A percentile compares a stretch with the other conserved stretches of the same genome.
These are phyloP conservation scores for Dioszegia crocea DNA, from an alignment of 768 basidiomycete species.

Conservation along the genomic window DNA sequence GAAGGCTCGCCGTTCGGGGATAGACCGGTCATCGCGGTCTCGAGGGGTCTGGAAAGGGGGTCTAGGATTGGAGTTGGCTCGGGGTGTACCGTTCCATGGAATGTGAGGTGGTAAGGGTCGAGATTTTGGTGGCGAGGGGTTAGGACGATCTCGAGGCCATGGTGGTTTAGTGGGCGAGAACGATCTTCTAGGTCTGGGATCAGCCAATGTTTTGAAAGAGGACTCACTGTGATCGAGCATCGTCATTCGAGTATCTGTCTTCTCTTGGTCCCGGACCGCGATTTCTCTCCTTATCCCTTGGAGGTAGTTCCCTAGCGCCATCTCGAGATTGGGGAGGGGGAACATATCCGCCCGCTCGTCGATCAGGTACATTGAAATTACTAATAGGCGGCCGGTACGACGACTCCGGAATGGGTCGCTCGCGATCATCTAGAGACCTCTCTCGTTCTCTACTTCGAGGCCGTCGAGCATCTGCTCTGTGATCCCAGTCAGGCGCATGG, in stretches of 20 bases:
- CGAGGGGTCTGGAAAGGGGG: background rate
- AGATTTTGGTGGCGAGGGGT: constrained; percentile 10
- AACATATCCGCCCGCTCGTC: background rate
- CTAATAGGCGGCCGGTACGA: background rate
- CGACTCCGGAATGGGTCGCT: background rate
- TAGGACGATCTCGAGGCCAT: background rate
- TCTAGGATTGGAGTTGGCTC: background rate
- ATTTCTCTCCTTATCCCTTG: constrained; percentile 11
- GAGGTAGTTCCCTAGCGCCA: background rate
- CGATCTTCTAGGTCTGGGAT: background rate
- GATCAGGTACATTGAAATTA: background rate
- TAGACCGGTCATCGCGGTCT: constrained; percentile 7
- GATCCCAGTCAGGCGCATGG: constrained; percentile 6
- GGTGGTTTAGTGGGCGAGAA: background rate
- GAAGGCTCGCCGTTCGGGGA: background rate
- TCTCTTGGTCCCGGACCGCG: constrained; percentile 14
- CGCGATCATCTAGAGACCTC: background rate
- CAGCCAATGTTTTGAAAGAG: background rate
- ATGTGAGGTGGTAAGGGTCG: background rate
- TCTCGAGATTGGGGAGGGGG: background rate
- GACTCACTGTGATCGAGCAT: background rate
- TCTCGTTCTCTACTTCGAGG: constrained; percentile 2
- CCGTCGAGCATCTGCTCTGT: background rate
- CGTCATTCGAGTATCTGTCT: constrained; percentile 7
- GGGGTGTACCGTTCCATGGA: background rate